Conservation (phyloP, 805 yeast genomes). For the Ogataea nakhonphanomensis region DNA sequence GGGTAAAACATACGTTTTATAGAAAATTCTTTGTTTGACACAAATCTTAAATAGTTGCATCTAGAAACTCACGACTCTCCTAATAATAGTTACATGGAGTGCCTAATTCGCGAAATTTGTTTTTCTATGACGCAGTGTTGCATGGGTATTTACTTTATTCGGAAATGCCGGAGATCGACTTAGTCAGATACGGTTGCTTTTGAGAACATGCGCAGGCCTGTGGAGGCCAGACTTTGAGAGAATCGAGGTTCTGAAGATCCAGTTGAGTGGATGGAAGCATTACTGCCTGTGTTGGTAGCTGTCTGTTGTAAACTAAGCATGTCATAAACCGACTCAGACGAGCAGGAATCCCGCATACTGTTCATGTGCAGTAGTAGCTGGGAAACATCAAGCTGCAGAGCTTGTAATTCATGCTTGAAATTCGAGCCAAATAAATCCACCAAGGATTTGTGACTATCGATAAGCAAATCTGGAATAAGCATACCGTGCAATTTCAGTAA, state of each 20-base stretch:
- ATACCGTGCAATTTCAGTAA: constrained; percentile 69
- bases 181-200: not conserved
- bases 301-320: constrained; percentile 1
- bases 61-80: constrained; percentile 4
- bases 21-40: constrained; percentile 3
- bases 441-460: constrained; percentile 64
- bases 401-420: constrained; percentile 60
- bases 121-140: too few species aligned
- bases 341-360: constrained; percentile 5
- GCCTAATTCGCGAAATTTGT: constrained; percentile 1
- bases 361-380: constrained; percentile 14
- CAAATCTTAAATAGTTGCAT: not conserved
- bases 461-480: constrained; percentile 53
- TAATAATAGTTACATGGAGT: constrained; percentile 2
- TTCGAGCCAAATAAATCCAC: constrained; percentile 61
- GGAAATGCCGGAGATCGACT: constrained; percentile 4
- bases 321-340: not conserved
- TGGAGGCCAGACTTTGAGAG: constrained; percentile 12
- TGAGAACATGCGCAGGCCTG: constrained; percentile 6
- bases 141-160: not conserved
- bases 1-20: not conserved
- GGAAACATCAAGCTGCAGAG: constrained; percentile 34
- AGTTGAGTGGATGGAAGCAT: constrained; percentile 18
- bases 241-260: constrained; percentile 15
- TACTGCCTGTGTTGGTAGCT: constrained; percentile 11